These are phyloP conservation scores for Phytophthora sp. DNA, from an alignment of 352 stramenopile species.

Conservation along the genomic window DNA sequence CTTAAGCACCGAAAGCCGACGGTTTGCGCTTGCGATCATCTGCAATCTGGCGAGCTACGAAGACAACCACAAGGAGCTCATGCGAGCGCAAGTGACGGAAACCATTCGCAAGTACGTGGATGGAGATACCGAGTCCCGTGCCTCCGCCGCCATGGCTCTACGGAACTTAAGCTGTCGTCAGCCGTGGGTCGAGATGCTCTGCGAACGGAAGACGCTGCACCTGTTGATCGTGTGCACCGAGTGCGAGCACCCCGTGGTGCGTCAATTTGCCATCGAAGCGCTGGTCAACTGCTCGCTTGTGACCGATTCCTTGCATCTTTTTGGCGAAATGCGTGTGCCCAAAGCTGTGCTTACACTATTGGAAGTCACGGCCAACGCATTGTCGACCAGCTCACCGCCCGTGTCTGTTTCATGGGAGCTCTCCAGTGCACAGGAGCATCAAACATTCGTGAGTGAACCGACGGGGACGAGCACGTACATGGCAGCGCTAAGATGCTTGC, in stretches of 20 bases:
- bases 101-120: constrained; percentile 79
- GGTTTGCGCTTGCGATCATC: constrained; percentile 70
- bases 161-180: constrained; percentile 77
- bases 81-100: constrained; percentile 71
- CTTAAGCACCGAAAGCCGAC: constrained; percentile 52
- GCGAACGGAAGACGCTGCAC: constrained; percentile 69
- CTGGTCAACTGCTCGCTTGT: constrained; percentile 82
- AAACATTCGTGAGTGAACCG: not conserved
- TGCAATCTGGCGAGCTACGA: constrained; percentile 81
- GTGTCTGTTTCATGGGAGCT: constrained; percentile 25
- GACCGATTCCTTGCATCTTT: constrained; percentile 75
- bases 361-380: constrained; percentile 35
- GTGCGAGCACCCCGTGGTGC: constrained; percentile 53
- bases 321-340: constrained; percentile 66
- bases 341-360: constrained; percentile 59
- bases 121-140: constrained; percentile 66
- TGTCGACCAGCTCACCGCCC: not conserved
- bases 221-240: constrained; percentile 67
- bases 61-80: constrained; percentile 83
- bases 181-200: constrained; percentile 83
- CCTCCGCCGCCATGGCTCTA: constrained; percentile 74
- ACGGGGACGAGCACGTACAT: constrained; percentile 43
- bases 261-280: constrained; percentile 70
- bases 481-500: constrained; percentile 70
- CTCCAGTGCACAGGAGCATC: not conserved